A percentile compares a stretch with the other conserved stretches of the same genome.
phyloP scores from a whole-genome alignment of 1,284 basidiomycete species.

The Mycena citricolor region DNA sequence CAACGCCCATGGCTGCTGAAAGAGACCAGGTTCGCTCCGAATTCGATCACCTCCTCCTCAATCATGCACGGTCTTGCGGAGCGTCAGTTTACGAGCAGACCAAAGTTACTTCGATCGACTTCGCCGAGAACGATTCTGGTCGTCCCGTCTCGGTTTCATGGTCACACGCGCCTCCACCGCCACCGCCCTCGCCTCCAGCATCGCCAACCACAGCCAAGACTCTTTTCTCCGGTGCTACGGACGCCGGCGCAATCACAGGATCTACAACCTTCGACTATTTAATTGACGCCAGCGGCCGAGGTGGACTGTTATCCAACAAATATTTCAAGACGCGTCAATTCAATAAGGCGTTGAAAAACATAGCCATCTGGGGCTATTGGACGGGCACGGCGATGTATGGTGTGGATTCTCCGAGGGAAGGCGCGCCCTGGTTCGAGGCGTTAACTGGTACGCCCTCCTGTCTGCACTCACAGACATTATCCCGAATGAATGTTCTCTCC shows the following conservation, averaged over 20 bases:
- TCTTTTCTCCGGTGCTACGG: constrained; percentile 25
- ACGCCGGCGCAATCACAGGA: constrained; percentile 33
- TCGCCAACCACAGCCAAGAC: constrained; percentile 32
- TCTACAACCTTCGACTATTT: constrained; percentile 63
- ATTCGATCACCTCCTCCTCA: constrained; percentile 61
- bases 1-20: background rate
- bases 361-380: constrained; percentile 81
- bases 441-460: constrained; percentile 47
- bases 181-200: constrained; percentile 41
- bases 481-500: constrained; percentile 24
- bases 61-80: constrained; percentile 57
- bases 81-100: constrained; percentile 56
- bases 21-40: constrained; percentile 60
- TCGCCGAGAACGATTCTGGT: constrained; percentile 39
- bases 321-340: constrained; percentile 69
- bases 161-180: constrained; percentile 42
- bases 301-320: constrained; percentile 62
- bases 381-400: constrained; percentile 54
- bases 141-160: constrained; percentile 53
- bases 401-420: constrained; percentile 50
- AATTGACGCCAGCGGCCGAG: constrained; percentile 70
- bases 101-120: constrained; percentile 48
- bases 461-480: constrained; percentile 5
- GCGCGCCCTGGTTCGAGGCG: constrained; percentile 72
- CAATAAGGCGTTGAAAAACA: constrained; percentile 67